A percentile compares a stretch with the other conserved stretches of the same genome.
phyloP scores from a whole-genome alignment of 768 basidiomycete species.

The Filobasidium floriforme region DNA sequence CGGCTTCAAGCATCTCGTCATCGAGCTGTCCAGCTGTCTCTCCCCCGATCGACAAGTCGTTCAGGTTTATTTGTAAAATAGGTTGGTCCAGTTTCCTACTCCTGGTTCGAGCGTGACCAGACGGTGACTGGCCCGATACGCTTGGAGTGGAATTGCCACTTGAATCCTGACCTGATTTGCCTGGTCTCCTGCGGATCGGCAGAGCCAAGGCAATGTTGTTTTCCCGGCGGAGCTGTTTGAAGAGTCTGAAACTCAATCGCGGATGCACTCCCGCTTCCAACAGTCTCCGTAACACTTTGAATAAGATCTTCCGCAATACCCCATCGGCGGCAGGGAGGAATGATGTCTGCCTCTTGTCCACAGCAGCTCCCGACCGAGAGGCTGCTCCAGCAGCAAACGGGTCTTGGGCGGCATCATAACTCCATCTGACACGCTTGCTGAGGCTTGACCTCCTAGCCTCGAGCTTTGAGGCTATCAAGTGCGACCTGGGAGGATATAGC shows the following conservation, averaged over 20 bases:
- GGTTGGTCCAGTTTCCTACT: not conserved
- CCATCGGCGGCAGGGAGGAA: slow-evolving; percentile 23
- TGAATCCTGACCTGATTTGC: slow-evolving; percentile 9
- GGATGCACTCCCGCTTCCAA: slow-evolving; percentile 37
- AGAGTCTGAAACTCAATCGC: slow-evolving; percentile 32
- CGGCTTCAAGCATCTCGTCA: slow-evolving; percentile 38
- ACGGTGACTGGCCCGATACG: too few species aligned
- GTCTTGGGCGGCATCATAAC: not conserved
- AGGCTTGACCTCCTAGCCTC: not conserved
- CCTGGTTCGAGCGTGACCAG: too few species aligned
- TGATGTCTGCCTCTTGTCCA: slow-evolving; percentile 6
- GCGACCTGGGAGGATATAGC: slow-evolving; percentile 10
- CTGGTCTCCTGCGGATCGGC: slow-evolving; percentile 14
- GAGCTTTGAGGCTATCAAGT: too few species aligned
- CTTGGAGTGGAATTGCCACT: too few species aligned
- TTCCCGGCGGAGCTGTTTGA: slow-evolving; percentile 17
- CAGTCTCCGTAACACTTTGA: slow-evolving; percentile 29
- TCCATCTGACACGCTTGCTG: not conserved
- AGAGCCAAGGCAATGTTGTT: too few species aligned
- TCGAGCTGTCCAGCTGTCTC: slow-evolving; percentile 19
- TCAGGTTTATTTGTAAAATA: not conserved
- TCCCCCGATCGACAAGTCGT: not conserved
- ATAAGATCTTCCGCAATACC: slow-evolving; percentile 27
- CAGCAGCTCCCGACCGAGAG: not conserved
- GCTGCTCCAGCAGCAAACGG: not conserved